Conservation (phyloP, 257 asterid species). For the Gentiana dahurica region DNA sequence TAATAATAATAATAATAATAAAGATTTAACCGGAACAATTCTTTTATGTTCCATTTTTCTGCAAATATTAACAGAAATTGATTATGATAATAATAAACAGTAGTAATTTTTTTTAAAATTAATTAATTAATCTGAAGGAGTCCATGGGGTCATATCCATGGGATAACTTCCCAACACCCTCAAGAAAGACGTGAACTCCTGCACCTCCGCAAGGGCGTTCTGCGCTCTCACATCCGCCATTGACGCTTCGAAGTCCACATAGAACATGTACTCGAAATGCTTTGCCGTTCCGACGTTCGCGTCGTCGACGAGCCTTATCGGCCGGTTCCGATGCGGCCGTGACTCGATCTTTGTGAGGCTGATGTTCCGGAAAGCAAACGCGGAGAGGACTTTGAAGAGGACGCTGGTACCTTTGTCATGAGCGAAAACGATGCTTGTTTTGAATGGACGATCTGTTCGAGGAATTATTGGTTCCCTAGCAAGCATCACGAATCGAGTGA, state of each 20-base stretch:
- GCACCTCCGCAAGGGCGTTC: conserved; percentile 82
- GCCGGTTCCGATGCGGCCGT: conserved; percentile 66
- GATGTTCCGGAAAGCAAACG: conserved; percentile 77
- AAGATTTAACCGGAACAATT: not conserved
- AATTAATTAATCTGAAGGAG: conserved; percentile 27
- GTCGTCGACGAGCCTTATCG: conserved; percentile 56
- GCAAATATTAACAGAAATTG: not conserved
- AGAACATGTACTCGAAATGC: conserved; percentile 82
- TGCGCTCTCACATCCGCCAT: conserved; percentile 90
- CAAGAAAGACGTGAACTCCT: conserved; percentile 82
- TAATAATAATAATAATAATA: not conserved
- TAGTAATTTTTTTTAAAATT: not conserved
- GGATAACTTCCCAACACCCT: conserved; percentile 91
- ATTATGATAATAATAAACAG: not conserved
- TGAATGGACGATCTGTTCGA: conserved; percentile 80
- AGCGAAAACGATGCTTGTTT: conserved; percentile 82
- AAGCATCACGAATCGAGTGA: conserved; percentile 80
- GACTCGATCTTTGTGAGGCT: conserved; percentile 79
- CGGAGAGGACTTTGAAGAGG: conserved; percentile 70
- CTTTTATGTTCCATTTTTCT: not conserved
- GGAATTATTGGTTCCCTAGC: conserved; percentile 89
- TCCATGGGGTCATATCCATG: conserved; percentile 90
- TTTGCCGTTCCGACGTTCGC: conserved; percentile 59
- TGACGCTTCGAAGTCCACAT: conserved; percentile 84
- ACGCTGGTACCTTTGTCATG: conserved; percentile 74